These are phyloP conservation scores for Acer saccharum DNA, from an alignment of 345 rosid genomes.

Conservation along the genomic window DNA sequence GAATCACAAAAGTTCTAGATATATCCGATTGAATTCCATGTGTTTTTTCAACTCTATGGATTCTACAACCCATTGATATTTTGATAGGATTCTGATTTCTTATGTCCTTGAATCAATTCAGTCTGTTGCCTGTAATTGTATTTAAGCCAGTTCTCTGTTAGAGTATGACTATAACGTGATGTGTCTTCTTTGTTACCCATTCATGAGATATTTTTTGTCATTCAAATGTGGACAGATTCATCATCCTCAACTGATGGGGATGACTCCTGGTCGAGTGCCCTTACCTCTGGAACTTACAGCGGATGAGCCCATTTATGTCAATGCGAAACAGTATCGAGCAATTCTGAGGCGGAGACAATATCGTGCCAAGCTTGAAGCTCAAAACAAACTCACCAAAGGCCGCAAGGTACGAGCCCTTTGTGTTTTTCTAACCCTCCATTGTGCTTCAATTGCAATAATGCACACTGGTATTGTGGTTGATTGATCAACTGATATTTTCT, in stretches of 20 bases:
- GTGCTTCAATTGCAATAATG: constrained; percentile 1
- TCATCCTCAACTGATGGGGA: constrained; percentile 54
- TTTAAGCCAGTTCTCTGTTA: constrained; percentile 11
- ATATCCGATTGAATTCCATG: constrained; percentile 7
- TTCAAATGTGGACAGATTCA: constrained; percentile 46
- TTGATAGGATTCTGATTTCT: constrained; percentile 22
- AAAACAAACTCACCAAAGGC: constrained; percentile 58
- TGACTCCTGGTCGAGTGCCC: constrained; percentile 59
- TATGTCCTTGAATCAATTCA: constrained; percentile 6
- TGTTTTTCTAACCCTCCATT: constrained; percentile 8
- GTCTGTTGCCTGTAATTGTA: constrained; percentile 10
- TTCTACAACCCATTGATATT: constrained; percentile 1
- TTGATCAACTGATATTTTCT: neutral
- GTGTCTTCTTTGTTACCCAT: constrained; percentile 22
- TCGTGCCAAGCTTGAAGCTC: constrained; percentile 88
- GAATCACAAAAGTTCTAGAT: constrained; percentile 3
- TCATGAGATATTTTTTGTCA: constrained; percentile 26
- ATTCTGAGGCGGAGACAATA: constrained; percentile 79
- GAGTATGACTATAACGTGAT: constrained; percentile 10
- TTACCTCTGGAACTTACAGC: constrained; percentile 55
- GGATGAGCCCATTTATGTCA: constrained; percentile 70
- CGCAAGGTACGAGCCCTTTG: constrained; percentile 55
- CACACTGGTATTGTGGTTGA: neutral
- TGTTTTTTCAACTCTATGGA: constrained; percentile 19
- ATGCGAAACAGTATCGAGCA: constrained; percentile 82